Conservation (phyloP, 148 eudicot genomes). For the Vaccinium corymbosum region DNA sequence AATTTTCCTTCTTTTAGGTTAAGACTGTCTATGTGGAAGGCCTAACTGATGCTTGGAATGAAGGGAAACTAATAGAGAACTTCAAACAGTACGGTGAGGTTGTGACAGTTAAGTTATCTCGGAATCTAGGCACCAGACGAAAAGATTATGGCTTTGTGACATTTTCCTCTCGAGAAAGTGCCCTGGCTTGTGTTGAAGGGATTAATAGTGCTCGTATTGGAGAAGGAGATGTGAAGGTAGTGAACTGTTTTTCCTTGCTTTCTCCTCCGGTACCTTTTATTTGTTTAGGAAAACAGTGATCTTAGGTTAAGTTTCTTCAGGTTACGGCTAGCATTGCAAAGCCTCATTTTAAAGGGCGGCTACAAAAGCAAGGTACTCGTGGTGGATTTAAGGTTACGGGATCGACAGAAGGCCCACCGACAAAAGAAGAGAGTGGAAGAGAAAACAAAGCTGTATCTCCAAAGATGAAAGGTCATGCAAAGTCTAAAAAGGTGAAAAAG, state of each 20-base stretch:
- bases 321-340: constrained; percentile 28
- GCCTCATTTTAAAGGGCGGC: constrained; percentile 19
- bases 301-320: constrained; percentile 14
- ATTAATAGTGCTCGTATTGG: constrained; percentile 20
- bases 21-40: constrained; percentile 28
- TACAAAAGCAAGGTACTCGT: constrained; percentile 18
- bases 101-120: constrained; percentile 18
- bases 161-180: constrained; percentile 27
- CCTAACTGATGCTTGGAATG: constrained; percentile 27
- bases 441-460: constrained; percentile 15
- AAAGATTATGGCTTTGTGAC: constrained; percentile 25
- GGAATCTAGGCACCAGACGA: constrained; percentile 8
- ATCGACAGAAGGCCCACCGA: not conserved
- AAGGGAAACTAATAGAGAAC: constrained; percentile 22
- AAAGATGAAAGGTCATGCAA: constrained; percentile 18
- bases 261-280: not conserved
- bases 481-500: constrained; percentile 11
- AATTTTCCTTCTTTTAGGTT: constrained; percentile 19
- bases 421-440: constrained; percentile 16
- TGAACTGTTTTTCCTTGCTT: not conserved
- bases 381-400: constrained; percentile 26
- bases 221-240: constrained; percentile 22
- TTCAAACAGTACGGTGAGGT: constrained; percentile 23
- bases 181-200: constrained; percentile 29
- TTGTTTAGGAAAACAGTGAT: not conserved